Evolutionary conservation across 2,329 filamentous ascomycete species (phyloP).

Genomic region (Aspergillus novoparasiticus): DNA sequence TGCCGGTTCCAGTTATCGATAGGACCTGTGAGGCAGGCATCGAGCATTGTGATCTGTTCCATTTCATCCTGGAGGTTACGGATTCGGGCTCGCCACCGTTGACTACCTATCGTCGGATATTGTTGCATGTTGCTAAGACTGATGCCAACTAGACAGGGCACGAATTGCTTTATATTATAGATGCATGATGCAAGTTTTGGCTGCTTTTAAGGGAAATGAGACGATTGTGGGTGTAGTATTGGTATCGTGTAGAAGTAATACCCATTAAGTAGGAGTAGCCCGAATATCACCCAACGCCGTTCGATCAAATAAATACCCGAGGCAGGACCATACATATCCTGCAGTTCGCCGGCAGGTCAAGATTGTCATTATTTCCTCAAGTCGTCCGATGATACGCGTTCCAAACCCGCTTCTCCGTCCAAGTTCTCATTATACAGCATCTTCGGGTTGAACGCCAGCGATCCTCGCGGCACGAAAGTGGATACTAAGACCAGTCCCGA

Average conservation of each 20-base stretch:
- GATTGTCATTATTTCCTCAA: background rate
- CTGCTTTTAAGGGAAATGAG: background rate
- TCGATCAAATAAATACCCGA: background rate
- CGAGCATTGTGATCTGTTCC: slow-evolving; percentile 20
- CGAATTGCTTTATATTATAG: background rate
- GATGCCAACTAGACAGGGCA: background rate
- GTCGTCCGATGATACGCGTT: slow-evolving; percentile 12
- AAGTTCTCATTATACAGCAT: slow-evolving; percentile 16
- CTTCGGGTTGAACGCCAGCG: slow-evolving; percentile 14
- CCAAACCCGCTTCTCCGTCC: slow-evolving; percentile 13
- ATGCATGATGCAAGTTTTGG: background rate
- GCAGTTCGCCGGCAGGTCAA: background rate
- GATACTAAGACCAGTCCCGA: slow-evolving; percentile 14
- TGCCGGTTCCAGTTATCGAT: slow-evolving; percentile 22
- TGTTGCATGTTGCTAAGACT: slow-evolving; percentile 25
- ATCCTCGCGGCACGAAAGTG: slow-evolving; percentile 18
- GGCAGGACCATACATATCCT: background rate
- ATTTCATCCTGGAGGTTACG: slow-evolving; percentile 25
- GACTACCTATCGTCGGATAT: slow-evolving; percentile 25
- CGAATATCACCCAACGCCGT: background rate
- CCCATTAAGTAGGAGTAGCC: background rate
- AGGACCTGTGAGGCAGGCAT: slow-evolving; percentile 19
- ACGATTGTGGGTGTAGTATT: background rate
- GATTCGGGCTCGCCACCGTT: slow-evolving; percentile 23
- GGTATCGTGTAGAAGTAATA: background rate